These are phyloP conservation scores for Earliella scabrosa DNA, from an alignment of 1,284 basidiomycete species.

Conservation along the genomic window DNA sequence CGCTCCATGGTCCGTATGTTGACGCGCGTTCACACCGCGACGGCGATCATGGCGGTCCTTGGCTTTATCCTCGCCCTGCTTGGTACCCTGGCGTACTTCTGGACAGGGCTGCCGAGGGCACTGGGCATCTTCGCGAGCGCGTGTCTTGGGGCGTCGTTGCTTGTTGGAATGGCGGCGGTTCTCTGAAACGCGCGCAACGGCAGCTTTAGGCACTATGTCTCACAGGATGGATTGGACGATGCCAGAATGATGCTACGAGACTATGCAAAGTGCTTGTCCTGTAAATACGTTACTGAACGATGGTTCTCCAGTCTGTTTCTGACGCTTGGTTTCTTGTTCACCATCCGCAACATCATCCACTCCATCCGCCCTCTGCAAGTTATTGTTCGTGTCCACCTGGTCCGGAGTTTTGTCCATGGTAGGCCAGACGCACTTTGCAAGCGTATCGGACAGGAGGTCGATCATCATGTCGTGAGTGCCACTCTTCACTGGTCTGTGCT, in stretches of 20 bases:
- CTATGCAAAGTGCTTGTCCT: no score
- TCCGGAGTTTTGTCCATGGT: background rate
- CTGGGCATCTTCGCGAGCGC: conserved; percentile 38
- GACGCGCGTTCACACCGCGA: conserved; percentile 35
- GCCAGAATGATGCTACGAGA: no score
- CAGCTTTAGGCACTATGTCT: no score
- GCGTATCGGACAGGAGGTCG: background rate
- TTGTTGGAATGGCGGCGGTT: conserved; percentile 1
- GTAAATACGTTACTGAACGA: no score
- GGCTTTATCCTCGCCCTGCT: conserved; percentile 40
- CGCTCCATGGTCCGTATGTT: conserved; percentile 36
- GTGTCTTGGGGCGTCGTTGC: conserved; percentile 31
- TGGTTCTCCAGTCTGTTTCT: no score
- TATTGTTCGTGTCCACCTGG: background rate
- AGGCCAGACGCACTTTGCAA: background rate
- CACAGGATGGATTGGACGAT: no score
- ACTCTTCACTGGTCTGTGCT: no score
- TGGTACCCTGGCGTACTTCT: conserved; percentile 40
- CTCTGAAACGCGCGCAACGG: background rate
- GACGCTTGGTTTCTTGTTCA: no score
- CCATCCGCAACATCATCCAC: no score
- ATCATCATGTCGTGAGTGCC: background rate
- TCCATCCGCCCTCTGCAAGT: background rate
- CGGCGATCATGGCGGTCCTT: conserved; percentile 32
- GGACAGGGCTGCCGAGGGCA: conserved; percentile 34